Evolutionary conservation across 768 basidiomycete genomes (phyloP).

Genomic region (Calocera cornea): DNA sequence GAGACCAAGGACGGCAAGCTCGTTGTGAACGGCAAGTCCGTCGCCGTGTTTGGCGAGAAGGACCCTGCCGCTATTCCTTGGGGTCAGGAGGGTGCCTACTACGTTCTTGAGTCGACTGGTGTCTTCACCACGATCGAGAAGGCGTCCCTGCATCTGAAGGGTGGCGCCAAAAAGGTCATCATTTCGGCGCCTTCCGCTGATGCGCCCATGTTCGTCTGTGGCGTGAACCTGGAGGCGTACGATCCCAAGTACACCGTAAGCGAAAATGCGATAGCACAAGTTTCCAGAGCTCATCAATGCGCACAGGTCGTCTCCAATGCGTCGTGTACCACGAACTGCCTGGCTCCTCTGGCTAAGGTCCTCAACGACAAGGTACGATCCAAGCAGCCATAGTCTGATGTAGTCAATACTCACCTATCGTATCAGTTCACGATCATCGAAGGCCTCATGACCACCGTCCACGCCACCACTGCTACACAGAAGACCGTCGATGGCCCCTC

Average conservation of each 20-base stretch:
- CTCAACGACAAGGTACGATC: slow-evolving; percentile 61
- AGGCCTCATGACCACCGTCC: slow-evolving; percentile 97
- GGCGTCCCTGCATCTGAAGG: slow-evolving; percentile 86
- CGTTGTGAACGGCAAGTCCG: slow-evolving; percentile 59
- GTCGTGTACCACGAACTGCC: slow-evolving; percentile 99
- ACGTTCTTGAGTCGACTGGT: slow-evolving; percentile 96
- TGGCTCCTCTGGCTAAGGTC: slow-evolving; percentile 97
- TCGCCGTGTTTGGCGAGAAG: slow-evolving; percentile 70
- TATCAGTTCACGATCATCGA: slow-evolving; percentile 71
- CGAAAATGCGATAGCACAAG: slow-evolving; percentile 12
- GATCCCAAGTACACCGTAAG: slow-evolving; percentile 77
- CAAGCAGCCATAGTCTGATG: background rate
- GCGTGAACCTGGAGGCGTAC: slow-evolving; percentile 91
- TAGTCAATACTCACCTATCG: background rate
- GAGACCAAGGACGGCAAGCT: slow-evolving; percentile 80
- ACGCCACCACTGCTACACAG: slow-evolving; percentile 90
- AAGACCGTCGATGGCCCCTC: slow-evolving; percentile 27
- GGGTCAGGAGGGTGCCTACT: slow-evolving; percentile 68
- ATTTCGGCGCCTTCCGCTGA: slow-evolving; percentile 98
- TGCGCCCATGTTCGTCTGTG: slow-evolving; percentile 87
- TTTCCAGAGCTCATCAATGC: slow-evolving; percentile 3
- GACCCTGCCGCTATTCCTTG: slow-evolving; percentile 80
- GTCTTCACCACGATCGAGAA: slow-evolving; percentile 95
- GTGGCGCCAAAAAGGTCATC: slow-evolving; percentile 98
- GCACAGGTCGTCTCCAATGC: slow-evolving; percentile 77